Conservation (phyloP, 176 grass and related monocot species). For the Oryza punctata region DNA sequence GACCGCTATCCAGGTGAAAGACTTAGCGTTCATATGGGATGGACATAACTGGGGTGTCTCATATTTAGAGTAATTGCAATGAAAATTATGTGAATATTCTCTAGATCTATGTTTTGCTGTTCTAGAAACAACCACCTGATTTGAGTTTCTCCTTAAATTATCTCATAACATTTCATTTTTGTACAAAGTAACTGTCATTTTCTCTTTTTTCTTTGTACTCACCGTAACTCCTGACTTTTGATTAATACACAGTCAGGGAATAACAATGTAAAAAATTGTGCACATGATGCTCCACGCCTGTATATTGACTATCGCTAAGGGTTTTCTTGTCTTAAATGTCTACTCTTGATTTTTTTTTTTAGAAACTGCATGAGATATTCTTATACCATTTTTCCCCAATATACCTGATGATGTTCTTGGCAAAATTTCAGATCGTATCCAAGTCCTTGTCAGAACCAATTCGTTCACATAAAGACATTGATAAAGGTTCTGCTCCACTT, state of each 20-base stretch:
- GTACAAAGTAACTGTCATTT: neutral
- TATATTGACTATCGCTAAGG: conserved; percentile 10
- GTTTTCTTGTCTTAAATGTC: neutral
- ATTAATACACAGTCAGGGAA: neutral
- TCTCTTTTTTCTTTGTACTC: neutral
- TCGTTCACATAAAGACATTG: conserved; percentile 88
- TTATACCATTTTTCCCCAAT: neutral
- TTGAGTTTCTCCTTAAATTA: conserved; percentile 14
- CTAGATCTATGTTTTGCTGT: conserved; percentile 7
- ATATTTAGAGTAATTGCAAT: conserved; percentile 22
- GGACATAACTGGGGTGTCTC: neutral
- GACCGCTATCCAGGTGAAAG: neutral
- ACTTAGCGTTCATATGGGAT: neutral
- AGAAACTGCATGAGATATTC: neutral
- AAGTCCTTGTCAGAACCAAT: conserved; percentile 84
- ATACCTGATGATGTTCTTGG: conserved; percentile 27
- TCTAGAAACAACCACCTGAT: neutral
- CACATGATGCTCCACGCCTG: neutral
- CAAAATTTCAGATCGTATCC: conserved; percentile 77
- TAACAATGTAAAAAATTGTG: neutral
- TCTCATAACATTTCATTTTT: neutral
- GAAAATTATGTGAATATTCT: neutral
- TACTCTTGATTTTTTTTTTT: neutral
- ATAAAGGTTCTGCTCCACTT: conserved; percentile 71
- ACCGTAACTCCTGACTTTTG: neutral